Base-by-base conservation (phyloP, 2,329 filamentous ascomycete species). In the Furcasterigmium furcatum region DNA sequence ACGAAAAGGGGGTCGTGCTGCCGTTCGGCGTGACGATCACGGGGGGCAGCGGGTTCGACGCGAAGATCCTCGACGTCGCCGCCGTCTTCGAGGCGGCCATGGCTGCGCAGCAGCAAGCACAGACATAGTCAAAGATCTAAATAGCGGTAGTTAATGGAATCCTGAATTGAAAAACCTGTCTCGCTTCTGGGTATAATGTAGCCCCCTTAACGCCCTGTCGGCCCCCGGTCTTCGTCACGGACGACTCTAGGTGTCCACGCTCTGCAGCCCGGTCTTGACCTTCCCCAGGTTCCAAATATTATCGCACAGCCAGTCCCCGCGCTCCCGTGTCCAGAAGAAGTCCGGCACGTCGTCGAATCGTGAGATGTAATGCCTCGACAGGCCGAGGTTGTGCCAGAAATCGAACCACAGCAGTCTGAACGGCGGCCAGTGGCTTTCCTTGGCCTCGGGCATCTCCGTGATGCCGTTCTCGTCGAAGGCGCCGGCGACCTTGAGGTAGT, bases 11-110 rank as follows among this genome's bases (percentile, higher is more conserved):
- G 4, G 16, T 14, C 7, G 16, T 13, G 10, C 19, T 38, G 20
- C 36, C 36, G 3, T 75, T 75, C 58, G 69, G 68, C 8, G 56
- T 74, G 12, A 73, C 67, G 12, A 55, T 74, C 19, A 51, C 73
- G 42, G 65, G 64, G 7, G 64, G 64, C 2, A 62, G 58, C 29
- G 67, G 70, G 12, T 57, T 59, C 39, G 71, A 73, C 55, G 61
- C 56, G 19, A 61, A 66, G 41, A 52, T 72, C 21, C 54, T 74
- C 38, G 60, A 61, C 12, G 56, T 63, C 38, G 61, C 61, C 2
- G 43, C 45, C 2, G 50, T 52, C 9, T 54, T 58, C 30, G 60
- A 60, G 44, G 52, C 52, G 14, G 27, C 24, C 6, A 32, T 30
- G 19, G n/a, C n/a, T n/a, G n/a, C n/a, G n/a, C n/a, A n/a, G n/a